phyloP scores from a whole-genome alignment of 2,329 filamentous ascomycete genomes.

The Huntiella savannae region DNA sequence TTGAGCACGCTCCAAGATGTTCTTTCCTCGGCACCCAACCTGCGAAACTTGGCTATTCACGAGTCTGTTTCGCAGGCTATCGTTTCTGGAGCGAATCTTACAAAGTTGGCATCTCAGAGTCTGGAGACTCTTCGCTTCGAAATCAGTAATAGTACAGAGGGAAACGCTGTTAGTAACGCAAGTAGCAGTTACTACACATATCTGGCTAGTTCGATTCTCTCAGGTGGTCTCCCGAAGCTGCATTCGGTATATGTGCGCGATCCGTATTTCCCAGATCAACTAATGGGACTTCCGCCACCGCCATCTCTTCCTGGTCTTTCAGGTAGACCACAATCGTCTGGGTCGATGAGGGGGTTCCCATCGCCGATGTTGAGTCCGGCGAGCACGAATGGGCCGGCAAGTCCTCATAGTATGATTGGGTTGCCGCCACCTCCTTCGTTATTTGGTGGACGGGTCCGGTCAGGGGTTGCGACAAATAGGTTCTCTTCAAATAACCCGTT shows the following conservation, averaged over 20 bases:
- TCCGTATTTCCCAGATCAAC: constrained; percentile 58
- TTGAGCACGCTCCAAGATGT: constrained; percentile 41
- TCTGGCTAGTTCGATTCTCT: constrained; percentile 63
- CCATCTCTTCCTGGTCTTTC: constrained; percentile 33
- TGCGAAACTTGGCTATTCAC: constrained; percentile 38
- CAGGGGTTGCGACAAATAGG: constrained; percentile 16
- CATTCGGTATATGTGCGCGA: constrained; percentile 72
- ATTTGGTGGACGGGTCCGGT: constrained; percentile 13
- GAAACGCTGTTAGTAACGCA: constrained; percentile 37
- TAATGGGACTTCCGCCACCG: constrained; percentile 51
- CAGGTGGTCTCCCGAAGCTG: constrained; percentile 54
- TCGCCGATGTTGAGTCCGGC: constrained; percentile 11
- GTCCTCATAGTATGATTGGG: constrained; percentile 15
- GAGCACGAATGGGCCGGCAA: constrained; percentile 13
- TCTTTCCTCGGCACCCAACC: constrained; percentile 34
- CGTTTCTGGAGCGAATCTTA: constrained; percentile 27
- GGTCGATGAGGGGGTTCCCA: constrained; percentile 12
- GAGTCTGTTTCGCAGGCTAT: constrained; percentile 31
- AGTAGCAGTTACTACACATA: constrained; percentile 62
- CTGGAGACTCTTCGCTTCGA: constrained; percentile 65
- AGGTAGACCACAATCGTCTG: constrained; percentile 19
- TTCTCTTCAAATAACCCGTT: constrained; percentile 45
- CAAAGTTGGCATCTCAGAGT: constrained; percentile 47
- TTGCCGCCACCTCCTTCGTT: constrained; percentile 14
- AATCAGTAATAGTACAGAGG: constrained; percentile 42